Evolutionary conservation across 148 eudicot species (phyloP).

Genomic region (Hydrangea macrophylla): DNA sequence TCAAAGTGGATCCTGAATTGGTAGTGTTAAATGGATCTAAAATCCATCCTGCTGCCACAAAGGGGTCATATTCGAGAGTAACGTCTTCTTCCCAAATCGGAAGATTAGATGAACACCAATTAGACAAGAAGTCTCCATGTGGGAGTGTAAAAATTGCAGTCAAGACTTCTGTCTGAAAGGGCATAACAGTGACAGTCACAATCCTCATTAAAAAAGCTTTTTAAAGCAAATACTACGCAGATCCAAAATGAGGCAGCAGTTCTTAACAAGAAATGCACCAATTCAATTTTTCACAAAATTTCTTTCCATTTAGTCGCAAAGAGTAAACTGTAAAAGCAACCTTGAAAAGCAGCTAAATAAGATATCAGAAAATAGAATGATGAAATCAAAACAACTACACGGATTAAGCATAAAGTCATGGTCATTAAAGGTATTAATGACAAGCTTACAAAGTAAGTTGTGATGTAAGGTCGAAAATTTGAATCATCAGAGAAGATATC

Average conservation of each 20-base stretch:
- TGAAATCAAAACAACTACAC: background rate
- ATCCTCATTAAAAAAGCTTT: background rate
- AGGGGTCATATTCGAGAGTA: constrained; percentile 72
- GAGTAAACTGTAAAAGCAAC: background rate
- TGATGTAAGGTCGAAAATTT: constrained; percentile 79
- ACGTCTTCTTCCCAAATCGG: constrained; percentile 73
- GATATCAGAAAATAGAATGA: constrained; percentile 4
- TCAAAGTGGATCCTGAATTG: constrained; percentile 38
- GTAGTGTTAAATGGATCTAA: constrained; percentile 35
- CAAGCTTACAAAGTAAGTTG: constrained; percentile 65
- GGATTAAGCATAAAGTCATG: background rate
- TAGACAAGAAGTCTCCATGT: constrained; percentile 73
- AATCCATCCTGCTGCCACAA: constrained; percentile 56
- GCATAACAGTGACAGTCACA: constrained; percentile 12
- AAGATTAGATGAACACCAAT: constrained; percentile 91
- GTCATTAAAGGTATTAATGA: constrained; percentile 8
- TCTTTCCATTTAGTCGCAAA: background rate
- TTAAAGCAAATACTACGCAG: background rate
- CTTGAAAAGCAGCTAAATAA: background rate
- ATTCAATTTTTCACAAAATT: background rate
- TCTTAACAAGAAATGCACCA: background rate
- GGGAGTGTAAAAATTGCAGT: constrained; percentile 58
- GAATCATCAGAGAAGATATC: constrained; percentile 99
- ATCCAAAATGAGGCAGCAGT: background rate
- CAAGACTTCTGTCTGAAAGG: constrained; percentile 77